Percentiles rank a stretch among this genome's conserved stretches.
Evolutionary conservation across 495 filamentous ascomycete genomes (phyloP).

Genomic region (Aspergillus campestris): DNA sequence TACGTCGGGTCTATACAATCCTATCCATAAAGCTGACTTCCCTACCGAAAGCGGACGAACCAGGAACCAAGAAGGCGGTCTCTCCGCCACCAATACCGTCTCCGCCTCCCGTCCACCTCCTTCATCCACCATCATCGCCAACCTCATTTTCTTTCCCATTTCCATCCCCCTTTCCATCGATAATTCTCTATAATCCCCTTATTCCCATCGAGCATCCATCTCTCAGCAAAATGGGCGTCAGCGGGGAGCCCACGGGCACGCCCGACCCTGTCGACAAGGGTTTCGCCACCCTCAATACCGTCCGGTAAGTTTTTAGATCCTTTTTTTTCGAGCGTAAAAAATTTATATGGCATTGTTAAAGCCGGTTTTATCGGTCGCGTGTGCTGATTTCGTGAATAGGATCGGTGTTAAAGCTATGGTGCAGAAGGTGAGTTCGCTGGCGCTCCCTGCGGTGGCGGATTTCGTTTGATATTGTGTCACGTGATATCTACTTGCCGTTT

Average conservation of each 20-base stretch:
- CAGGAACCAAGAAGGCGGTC: conserved; percentile 7
- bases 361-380: conserved; percentile 37
- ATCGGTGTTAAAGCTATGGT: conserved; percentile 67
- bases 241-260: conserved; percentile 43
- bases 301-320: conserved; percentile 47
- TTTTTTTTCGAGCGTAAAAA: not conserved
- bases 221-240: conserved; percentile 33
- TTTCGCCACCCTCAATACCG: conserved; percentile 67
- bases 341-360: not conserved
- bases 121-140: conserved; percentile 15
- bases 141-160: conserved; percentile 2
- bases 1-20: no score
- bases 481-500: conserved; percentile 15
- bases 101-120: not conserved
- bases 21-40: no score
- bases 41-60: conserved; percentile 10
- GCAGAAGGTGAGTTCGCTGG: conserved; percentile 48
- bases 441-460: conserved; percentile 2
- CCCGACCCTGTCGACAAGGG: conserved; percentile 65
- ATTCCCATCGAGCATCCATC: conserved; percentile 3
- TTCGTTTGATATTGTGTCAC: conserved; percentile 23
- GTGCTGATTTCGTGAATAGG: conserved; percentile 40
- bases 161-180: conserved; percentile 27
- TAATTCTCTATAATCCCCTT: conserved; percentile 1
- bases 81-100: no score